Conservation (phyloP, 306 rosid species). For the Cicer yamashitae region DNA sequence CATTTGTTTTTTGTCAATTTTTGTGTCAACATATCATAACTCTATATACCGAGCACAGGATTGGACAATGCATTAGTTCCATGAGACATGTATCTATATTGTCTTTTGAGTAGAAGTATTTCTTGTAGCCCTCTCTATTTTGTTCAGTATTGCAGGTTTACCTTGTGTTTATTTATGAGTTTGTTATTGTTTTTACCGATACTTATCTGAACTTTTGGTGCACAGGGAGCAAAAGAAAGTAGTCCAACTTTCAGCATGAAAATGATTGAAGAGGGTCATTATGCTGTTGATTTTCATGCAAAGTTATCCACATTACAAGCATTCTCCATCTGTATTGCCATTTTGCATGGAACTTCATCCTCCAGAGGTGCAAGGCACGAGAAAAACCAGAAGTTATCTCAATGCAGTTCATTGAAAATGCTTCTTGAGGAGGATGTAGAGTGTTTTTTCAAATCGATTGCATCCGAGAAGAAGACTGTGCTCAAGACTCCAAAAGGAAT, state of each 20-base stretch:
- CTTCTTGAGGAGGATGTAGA: slow-evolving; percentile 75
- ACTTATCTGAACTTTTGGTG: slow-evolving; percentile 32
- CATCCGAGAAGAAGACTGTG: slow-evolving; percentile 55
- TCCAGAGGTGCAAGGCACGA: slow-evolving; percentile 40
- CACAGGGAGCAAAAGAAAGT: slow-evolving; percentile 78
- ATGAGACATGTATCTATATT: slow-evolving; percentile 5
- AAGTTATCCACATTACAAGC: slow-evolving; percentile 85
- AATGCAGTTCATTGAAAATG: slow-evolving; percentile 68
- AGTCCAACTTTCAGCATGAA: slow-evolving; percentile 77
- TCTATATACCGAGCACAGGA: background rate
- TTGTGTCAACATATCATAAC: no score
- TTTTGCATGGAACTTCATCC: slow-evolving; percentile 76
- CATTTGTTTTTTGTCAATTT: no score
- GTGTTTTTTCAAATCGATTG: slow-evolving; percentile 62
- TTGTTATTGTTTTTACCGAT: slow-evolving; percentile 32
- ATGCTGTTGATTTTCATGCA: slow-evolving; percentile 89
- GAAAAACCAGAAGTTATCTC: slow-evolving; percentile 57
- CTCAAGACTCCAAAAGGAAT: slow-evolving; percentile 62
- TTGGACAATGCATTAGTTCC: background rate
- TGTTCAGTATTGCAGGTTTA: background rate
- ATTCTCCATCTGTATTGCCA: slow-evolving; percentile 84
- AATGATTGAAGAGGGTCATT: slow-evolving; percentile 73
- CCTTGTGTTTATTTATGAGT: background rate
- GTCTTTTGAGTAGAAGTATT: background rate
- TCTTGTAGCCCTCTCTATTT: slow-evolving; percentile 27